phyloP scores from a whole-genome alignment of 208 protist genomes.

The Porcisia hertigi region DNA sequence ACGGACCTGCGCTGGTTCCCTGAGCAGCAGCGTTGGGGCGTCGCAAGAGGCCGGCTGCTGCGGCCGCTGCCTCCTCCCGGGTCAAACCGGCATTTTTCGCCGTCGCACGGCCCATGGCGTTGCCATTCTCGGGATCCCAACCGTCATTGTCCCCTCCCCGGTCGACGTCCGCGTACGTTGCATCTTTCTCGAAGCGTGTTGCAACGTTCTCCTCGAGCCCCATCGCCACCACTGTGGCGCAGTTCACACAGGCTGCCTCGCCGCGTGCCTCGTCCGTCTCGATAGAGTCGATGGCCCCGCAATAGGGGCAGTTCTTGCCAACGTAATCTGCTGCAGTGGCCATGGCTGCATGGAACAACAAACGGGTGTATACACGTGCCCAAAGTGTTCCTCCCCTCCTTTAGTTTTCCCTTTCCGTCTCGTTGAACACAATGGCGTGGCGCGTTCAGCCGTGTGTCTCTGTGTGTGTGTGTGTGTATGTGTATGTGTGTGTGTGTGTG shows the following conservation, averaged over 20 bases:
- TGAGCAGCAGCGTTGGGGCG: background rate
- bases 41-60: constrained; percentile 34
- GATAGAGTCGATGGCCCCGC: constrained; percentile 72
- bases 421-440: too few relatives aligned
- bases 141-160: constrained; percentile 30
- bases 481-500: too few relatives aligned
- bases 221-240: constrained; percentile 76
- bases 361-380: background rate
- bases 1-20: background rate
- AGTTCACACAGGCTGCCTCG: constrained; percentile 81
- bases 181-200: constrained; percentile 73
- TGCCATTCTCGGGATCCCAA: constrained; percentile 4
- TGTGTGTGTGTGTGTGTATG: too few relatives aligned
- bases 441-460: too few relatives aligned
- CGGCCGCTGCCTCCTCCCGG: constrained; percentile 37
- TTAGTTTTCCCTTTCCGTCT: too few relatives aligned
- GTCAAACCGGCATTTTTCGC: constrained; percentile 22
- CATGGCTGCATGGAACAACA: constrained; percentile 27
- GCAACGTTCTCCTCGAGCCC: constrained; percentile 72
- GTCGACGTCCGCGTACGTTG: constrained; percentile 73
- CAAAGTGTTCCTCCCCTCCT: too few relatives aligned
- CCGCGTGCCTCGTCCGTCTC: constrained; percentile 73
- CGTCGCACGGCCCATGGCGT: constrained; percentile 15
- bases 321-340: constrained; percentile 68
- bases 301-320: constrained; percentile 74